phyloP scores from a whole-genome alignment of 1,284 basidiomycete species.

The Ceratobasidium sp. region DNA sequence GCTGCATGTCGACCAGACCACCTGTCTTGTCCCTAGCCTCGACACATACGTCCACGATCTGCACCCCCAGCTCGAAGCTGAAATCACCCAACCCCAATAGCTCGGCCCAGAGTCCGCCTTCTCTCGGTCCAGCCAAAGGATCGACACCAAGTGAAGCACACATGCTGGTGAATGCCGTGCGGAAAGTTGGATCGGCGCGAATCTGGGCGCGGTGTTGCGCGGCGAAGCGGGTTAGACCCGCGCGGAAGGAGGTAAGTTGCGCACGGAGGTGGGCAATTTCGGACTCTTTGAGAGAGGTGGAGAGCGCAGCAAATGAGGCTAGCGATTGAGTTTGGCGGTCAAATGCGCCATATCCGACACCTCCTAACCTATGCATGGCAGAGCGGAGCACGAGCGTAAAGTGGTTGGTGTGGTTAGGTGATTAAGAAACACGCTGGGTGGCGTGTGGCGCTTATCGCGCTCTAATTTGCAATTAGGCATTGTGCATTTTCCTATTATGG shows the following conservation, averaged over 20 bases:
- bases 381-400: neutral
- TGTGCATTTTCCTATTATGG: too few species aligned
- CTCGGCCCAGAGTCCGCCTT: conserved; percentile 91
- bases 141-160: conserved; percentile 95
- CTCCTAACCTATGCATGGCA: conserved; percentile 70
- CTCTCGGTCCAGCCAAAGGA: conserved; percentile 85
- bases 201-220: conserved; percentile 87
- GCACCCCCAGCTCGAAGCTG: conserved; percentile 95
- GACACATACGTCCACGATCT: conserved; percentile 97
- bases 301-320: conserved; percentile 82
- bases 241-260: conserved; percentile 87
- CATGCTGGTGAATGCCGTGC: conserved; percentile 96
- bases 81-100: conserved; percentile 89
- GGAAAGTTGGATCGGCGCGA: conserved; percentile 84
- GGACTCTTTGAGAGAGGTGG: conserved; percentile 76
- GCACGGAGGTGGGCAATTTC: conserved; percentile 83
- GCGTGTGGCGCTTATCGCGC: conserved; percentile 4
- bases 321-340: conserved; percentile 77
- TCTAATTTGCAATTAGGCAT: neutral
- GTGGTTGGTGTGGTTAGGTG: too few species aligned
- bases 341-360: conserved; percentile 79
- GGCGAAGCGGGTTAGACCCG: conserved; percentile 84
- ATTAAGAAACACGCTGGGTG: too few species aligned
- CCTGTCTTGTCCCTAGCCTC: conserved; percentile 89
- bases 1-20: conserved; percentile 89